A percentile compares a stretch with the other conserved stretches of the same genome.
Evolutionary conservation across 2,329 filamentous ascomycete species (phyloP).

Genomic region (Xylaria sp.): DNA sequence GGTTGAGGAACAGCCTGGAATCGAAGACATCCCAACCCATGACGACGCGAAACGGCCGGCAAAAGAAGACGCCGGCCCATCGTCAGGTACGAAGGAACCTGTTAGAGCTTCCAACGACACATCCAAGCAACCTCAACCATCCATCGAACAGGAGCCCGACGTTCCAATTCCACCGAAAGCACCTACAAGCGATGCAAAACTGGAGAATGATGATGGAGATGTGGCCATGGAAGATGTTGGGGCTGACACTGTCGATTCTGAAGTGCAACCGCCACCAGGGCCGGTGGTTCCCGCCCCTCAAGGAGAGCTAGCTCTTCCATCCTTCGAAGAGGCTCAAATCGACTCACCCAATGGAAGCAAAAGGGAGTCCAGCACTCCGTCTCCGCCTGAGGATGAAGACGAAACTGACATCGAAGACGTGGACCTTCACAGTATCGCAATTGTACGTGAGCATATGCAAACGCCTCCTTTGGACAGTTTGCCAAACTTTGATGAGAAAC

Average conservation of each 20-base stretch:
- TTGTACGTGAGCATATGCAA: slow-evolving; percentile 61
- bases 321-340: slow-evolving; percentile 47
- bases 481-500: slow-evolving; percentile 58
- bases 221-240: slow-evolving; percentile 53
- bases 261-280: slow-evolving; percentile 35
- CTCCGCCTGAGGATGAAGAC: slow-evolving; percentile 63
- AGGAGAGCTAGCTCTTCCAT: slow-evolving; percentile 40
- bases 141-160: slow-evolving; percentile 47
- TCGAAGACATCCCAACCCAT: slow-evolving; percentile 17
- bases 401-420: slow-evolving; percentile 67
- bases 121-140: slow-evolving; percentile 45
- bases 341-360: slow-evolving; percentile 46
- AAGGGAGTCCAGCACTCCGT: slow-evolving; percentile 57
- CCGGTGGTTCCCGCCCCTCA: slow-evolving; percentile 36
- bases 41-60: slow-evolving; percentile 23
- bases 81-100: slow-evolving; percentile 30
- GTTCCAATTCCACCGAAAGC: slow-evolving; percentile 33
- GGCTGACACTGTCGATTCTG: slow-evolving; percentile 40
- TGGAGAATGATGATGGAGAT: slow-evolving; percentile 47
- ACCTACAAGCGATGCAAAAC: slow-evolving; percentile 32
- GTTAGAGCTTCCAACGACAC: slow-evolving; percentile 22
- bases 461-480: slow-evolving; percentile 67
- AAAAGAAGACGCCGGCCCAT: slow-evolving; percentile 39
- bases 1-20: slow-evolving; percentile 39
- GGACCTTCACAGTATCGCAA: slow-evolving; percentile 61